Evolutionary conservation across 2,329 filamentous ascomycete species (phyloP), one percentile per base, ranked within the genome.

Genomic region (Pseudogymnoascus sp.): DNA sequence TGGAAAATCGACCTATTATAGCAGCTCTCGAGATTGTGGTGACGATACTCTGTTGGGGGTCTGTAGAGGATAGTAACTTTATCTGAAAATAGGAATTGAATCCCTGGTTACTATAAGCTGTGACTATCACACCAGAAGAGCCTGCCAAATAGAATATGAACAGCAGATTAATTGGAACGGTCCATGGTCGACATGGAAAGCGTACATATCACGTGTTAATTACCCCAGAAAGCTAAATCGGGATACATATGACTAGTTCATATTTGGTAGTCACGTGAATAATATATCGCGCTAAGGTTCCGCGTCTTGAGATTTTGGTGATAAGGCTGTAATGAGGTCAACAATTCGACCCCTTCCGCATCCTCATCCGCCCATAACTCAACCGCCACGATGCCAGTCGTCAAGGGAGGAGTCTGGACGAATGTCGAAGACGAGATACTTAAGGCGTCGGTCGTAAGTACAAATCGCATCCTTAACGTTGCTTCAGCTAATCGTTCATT

Each of bases 341-440:
- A 54, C 16, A 3, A 32, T 32, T 54, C 47, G 47, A 54, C 47
- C 47, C 6, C 28, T 54, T 54, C 43, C 25, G 11, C 58, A 32
- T 6, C 38, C 8, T 12, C 58, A 18, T 60, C 32, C n/a, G 32
- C 58, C 59, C 20, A 58, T 25, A 60, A 20, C 18, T 63, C 58
- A 32, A 64, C 62, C 66, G 69, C 70, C 70, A 78, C 67, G 62
- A 89, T 89, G 86, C 84, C 85, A 65, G 85, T 88, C 74, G 86
- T 88, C 74, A 88, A 89, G 73, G 86, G 86, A 77, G 86, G 86
- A 68, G 86, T 88, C 65, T 89, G 86, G 86, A 88, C 85, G 57
- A 89, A 89, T 70, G 87, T 88, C 60, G 85, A 89, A 81, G 94
- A 99, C 78, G 94, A 99, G 76, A 96, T 97, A 71, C 88, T 99